Conservation (phyloP, 345 rosid genomes). For the Geranium rotundifolium region DNA sequence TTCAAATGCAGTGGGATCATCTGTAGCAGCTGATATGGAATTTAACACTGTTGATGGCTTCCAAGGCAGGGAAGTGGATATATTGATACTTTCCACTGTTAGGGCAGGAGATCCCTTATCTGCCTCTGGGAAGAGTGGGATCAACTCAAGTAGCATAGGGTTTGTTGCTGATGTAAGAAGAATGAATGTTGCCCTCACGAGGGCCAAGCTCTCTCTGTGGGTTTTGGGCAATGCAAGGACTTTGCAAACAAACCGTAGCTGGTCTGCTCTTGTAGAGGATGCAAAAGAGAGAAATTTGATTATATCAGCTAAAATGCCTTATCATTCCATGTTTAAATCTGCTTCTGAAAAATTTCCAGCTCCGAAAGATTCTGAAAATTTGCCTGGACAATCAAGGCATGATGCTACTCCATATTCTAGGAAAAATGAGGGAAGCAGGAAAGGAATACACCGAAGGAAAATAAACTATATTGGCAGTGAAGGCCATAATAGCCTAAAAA, state of each 20-base stretch:
- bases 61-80: constrained; percentile 92
- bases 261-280: constrained; percentile 87
- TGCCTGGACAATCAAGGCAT: constrained; percentile 14
- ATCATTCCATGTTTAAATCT: constrained; percentile 29
- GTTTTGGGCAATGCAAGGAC: constrained; percentile 78
- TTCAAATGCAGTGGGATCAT: constrained; percentile 61
- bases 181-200: constrained; percentile 95
- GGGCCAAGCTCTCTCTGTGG: constrained; percentile 93
- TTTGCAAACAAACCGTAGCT: constrained; percentile 51
- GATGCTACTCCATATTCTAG: constrained; percentile 13
- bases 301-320: constrained; percentile 50
- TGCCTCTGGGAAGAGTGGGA: constrained; percentile 16
- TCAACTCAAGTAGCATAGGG: constrained; percentile 58
- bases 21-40: constrained; percentile 66
- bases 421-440: constrained; percentile 15
- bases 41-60: constrained; percentile 93
- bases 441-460: constrained; percentile 13
- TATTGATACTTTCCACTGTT: constrained; percentile 82
- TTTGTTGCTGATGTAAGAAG: constrained; percentile 89
- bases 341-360: constrained; percentile 12
- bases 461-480: constrained; percentile 9
- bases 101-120: constrained; percentile 55
- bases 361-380: constrained; percentile 16
- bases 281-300: constrained; percentile 68
- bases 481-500: constrained; percentile 4